phyloP scores from a whole-genome alignment of 176 grass and related monocot species.

The Oryza meridionalis region DNA sequence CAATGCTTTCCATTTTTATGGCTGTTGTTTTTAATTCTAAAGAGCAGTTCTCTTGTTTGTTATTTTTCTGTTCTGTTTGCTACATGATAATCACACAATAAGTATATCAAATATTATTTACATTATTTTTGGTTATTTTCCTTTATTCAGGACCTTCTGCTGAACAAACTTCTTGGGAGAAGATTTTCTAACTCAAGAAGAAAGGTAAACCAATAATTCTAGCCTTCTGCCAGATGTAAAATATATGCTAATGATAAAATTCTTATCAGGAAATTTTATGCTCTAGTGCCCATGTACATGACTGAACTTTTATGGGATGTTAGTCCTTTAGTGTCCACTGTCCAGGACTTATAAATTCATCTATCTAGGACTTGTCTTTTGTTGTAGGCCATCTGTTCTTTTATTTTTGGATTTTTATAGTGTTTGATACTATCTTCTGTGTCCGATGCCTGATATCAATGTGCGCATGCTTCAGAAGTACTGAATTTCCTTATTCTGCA shows the following conservation, averaged over 20 bases:
- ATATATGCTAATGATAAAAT: neutral
- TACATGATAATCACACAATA: neutral
- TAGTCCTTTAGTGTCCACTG: conserved; percentile 8
- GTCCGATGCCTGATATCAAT: neutral
- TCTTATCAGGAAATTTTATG: neutral
- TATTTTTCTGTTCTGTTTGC: neutral
- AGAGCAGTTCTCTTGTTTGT: neutral
- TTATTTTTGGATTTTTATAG: neutral
- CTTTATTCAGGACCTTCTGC: conserved; percentile 76
- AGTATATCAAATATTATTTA: too few species aligned
- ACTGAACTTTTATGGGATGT: neutral
- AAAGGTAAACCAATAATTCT: conserved; percentile 69
- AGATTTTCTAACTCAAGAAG: conserved; percentile 85
- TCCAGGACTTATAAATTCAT: neutral
- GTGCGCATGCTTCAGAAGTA: neutral
- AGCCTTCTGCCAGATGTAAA: neutral
- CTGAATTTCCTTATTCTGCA: conserved; percentile 17
- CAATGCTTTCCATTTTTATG: conserved; percentile 8
- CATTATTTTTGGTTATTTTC: conserved; percentile 27
- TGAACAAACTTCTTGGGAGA: conserved; percentile 94
- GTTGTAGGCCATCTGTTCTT: neutral
- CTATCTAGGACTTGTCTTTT: neutral
- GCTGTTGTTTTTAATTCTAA: neutral
- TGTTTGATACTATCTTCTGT: neutral
- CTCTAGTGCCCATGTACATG: neutral